Conservation (phyloP, 345 rosid genomes). For the Acer campestre region DNA sequence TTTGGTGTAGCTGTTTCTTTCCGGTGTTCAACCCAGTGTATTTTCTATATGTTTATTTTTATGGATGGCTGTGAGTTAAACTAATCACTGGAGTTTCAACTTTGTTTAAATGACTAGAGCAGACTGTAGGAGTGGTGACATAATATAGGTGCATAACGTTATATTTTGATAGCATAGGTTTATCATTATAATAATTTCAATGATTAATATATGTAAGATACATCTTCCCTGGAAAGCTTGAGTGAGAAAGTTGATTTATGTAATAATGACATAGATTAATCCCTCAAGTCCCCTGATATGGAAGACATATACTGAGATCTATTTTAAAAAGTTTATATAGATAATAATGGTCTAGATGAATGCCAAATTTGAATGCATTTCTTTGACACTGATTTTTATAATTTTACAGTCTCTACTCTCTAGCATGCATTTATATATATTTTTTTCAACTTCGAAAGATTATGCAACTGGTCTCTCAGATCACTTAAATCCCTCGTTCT, state of each 20-base stretch:
- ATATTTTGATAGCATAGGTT: not conserved
- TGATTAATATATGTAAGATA: not conserved
- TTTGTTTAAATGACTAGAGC: not conserved
- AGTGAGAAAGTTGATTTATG: not conserved
- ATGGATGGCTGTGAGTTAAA: not conserved
- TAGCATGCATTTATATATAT: not conserved
- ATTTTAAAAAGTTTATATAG: not conserved
- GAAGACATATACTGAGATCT: not conserved
- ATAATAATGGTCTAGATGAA: not conserved
- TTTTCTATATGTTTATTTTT: not conserved
- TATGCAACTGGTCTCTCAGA: not conserved
- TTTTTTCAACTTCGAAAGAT: not conserved
- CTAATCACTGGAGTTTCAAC: not conserved
- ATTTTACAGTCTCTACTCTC: no score
- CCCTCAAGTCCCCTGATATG: not conserved
- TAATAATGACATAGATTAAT: not conserved
- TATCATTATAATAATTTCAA: not conserved
- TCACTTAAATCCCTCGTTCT: not conserved
- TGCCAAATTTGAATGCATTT: not conserved
- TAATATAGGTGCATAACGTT: not conserved
- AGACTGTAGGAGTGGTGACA: not conserved
- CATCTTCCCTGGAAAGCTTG: not conserved
- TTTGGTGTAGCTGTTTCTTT: not conserved
- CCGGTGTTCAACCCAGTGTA: not conserved
- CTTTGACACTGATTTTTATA: not conserved